Evolutionary conservation across 768 basidiomycete genomes (phyloP), one percentile per base, ranked within the genome.

Genomic region (Tulasnella sp.): DNA sequence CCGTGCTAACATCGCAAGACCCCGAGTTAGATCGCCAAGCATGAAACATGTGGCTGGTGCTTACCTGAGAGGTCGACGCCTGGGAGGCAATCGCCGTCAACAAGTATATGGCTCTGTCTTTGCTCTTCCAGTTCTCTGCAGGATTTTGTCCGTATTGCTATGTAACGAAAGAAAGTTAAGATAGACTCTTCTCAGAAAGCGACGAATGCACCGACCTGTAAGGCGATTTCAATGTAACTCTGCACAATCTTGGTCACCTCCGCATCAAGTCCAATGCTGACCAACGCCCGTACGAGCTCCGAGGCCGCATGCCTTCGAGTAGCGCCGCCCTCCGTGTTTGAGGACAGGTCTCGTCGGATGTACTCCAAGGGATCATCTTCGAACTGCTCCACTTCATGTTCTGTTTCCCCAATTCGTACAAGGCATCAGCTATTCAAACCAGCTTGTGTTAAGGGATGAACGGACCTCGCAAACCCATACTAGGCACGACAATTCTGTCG

Each of bases 281-380:
- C 89, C 2, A 99, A 76, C 0, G 94, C 89, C 58, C 92, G 88
- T 2, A 96, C 80, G n/a, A 98, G 89, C 66, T 99, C 95, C 0
- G 88, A 92, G 0, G 93, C 95, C 2, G 95, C 88, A 66, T 96
- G 91, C 42, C 95, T 77, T 29, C 93, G 81, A 0, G 94, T 98
- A 44, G 87, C 82, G 27, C 80, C 79, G 56, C 80, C 70, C 59
- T 86, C 73, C 58, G 83, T 58, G 76, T 78, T 66, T 8, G 80
- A 74, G 13, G 92, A 78, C 26, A 95, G 75, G 67, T 95, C 92
- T 43, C 89, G 78, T 21, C 91, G 84, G 65, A 97, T 88, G 69
- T 86, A 98, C 68, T 98, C 95, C 41, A 95, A 79, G 0, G 96
- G 94, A 65, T 96, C 94, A 62, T 98, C 96, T 71, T 96, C 93